A percentile compares a stretch with the other conserved stretches of the same genome.
These are phyloP conservation scores for Cordyceps pruinosa DNA, from an alignment of 2,329 filamentous ascomycete species.

Conservation along the genomic window DNA sequence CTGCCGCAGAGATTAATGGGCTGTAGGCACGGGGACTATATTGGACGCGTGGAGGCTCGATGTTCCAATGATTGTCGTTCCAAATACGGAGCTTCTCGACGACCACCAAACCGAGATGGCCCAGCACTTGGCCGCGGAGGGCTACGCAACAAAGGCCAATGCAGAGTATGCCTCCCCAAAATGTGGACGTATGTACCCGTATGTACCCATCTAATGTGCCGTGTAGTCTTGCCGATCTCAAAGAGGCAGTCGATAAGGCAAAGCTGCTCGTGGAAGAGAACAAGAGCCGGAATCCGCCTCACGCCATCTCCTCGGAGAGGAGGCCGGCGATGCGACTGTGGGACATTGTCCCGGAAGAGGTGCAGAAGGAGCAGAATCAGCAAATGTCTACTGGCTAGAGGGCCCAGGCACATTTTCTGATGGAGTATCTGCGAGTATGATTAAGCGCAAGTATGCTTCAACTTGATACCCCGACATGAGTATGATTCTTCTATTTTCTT, in stretches of 20 bases:
- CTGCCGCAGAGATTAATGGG: neutral
- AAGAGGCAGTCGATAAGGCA: slow-evolving; percentile 31
- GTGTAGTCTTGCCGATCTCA: slow-evolving; percentile 27
- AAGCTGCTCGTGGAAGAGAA: slow-evolving; percentile 30
- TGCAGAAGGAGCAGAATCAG: slow-evolving; percentile 29
- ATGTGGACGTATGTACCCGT: too few relatives aligned
- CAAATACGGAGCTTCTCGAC: slow-evolving; percentile 73
- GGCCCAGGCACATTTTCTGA: neutral
- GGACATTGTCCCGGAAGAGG: slow-evolving; percentile 28
- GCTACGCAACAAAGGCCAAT: slow-evolving; percentile 68
- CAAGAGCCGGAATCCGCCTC: slow-evolving; percentile 28
- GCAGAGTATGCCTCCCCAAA: slow-evolving; percentile 50
- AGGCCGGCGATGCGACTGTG: slow-evolving; percentile 25
- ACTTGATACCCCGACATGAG: slow-evolving; percentile 5
- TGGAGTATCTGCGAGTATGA: neutral
- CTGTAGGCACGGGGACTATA: slow-evolving; percentile 77
- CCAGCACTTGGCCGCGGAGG: slow-evolving; percentile 62
- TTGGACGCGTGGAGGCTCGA: slow-evolving; percentile 70
- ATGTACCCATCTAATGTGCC: too few relatives aligned
- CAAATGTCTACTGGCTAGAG: slow-evolving; percentile 35
- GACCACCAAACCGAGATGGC: slow-evolving; percentile 92
- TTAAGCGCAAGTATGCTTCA: neutral
- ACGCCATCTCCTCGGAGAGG: slow-evolving; percentile 18
- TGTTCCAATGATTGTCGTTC: slow-evolving; percentile 78
- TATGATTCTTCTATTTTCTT: neutral